Percentiles rank a stretch among this genome's conserved stretches.
These are phyloP conservation scores for Helichrysum umbraculigerum DNA, from an alignment of 129 eudicot species.

Conservation along the genomic window DNA sequence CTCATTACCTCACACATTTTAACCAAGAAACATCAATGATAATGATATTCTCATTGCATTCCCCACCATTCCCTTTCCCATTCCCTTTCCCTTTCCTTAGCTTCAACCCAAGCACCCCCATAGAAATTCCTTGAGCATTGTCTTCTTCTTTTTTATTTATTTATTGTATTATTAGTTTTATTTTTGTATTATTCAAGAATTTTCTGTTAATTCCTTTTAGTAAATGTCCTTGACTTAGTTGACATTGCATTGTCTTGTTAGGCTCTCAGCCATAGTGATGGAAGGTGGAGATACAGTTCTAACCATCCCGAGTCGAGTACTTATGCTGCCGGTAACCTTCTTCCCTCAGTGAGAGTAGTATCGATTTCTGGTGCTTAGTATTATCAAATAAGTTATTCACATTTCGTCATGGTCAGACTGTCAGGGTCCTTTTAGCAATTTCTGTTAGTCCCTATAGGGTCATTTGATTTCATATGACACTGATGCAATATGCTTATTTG, in stretches of 20 bases:
- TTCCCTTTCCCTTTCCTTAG: too few species aligned
- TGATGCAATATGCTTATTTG: background rate
- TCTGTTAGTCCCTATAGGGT: background rate
- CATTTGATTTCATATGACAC: background rate
- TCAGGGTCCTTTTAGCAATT: background rate
- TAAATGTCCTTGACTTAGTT: conserved; percentile 12
- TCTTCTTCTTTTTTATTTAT: too few species aligned
- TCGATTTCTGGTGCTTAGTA: background rate
- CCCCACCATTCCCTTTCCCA: too few species aligned
- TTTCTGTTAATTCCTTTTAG: conserved; percentile 13
- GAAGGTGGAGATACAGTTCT: conserved; percentile 85
- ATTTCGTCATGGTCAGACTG: background rate
- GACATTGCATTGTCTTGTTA: conserved; percentile 28
- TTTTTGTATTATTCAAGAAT: background rate
- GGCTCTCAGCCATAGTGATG: conserved; percentile 94
- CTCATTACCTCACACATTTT: too few species aligned
- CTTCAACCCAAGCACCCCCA: too few species aligned
- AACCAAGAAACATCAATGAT: too few species aligned
- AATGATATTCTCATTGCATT: too few species aligned
- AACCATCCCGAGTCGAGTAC: conserved; percentile 82
- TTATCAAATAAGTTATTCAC: background rate
- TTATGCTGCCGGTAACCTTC: conserved; percentile 70
- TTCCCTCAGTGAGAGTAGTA: background rate
- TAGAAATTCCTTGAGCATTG: background rate
- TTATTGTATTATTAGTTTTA: too few species aligned